Evolutionary conservation across 139 green algal genomes (phyloP), one percentile per base, ranked within the genome.

Genomic region (Chlamydomonas sphaeroides): DNA sequence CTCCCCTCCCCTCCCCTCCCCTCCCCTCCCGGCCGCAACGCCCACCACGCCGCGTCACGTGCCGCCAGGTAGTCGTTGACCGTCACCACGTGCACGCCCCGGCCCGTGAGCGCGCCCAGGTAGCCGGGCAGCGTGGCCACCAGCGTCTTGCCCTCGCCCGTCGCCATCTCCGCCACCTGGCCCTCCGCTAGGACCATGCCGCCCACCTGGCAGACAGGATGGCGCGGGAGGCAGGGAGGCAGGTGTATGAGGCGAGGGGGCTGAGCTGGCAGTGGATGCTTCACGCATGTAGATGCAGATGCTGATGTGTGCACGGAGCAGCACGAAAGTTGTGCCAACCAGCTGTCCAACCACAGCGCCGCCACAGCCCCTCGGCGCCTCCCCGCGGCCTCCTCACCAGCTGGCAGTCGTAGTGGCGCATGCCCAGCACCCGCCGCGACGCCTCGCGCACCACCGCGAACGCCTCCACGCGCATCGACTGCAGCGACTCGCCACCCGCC

Each of bases 101-200:
- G 36, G 32, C 89, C 85, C 68, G 67, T 66, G 17, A 95, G 84
- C 23, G 93, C 91, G 65, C 95, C 94, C 21, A 97, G 88, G 83
- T 95, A 96, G 30, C 88, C 90, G 41, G 90, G 77, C n/a, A 91
- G 77, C 63, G 41, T 87, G 39, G 84, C 77, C 45, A 88, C 69
- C 63, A 88, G 69, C 62, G 97, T 99, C 86, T 99, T 99, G 57
- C 97, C 97, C 85, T 99, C 97, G 6, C 97, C 97, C 26, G 97
- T 99, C 49, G 85, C 68, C 97, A 99, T 99, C 90, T 99, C 97
- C 23, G 97, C 96, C 73, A 99, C 98, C 69, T 94, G 75, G 10
- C 97, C 97, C 51, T 97, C 90, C 71, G 99, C 95, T 75, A 99
- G 88, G n/a, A 98, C 91, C 90, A 98, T 95, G 63, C 97, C 97